phyloP scores from a whole-genome alignment of 495 filamentous ascomycete genomes.

The Neurospora discreta region DNA sequence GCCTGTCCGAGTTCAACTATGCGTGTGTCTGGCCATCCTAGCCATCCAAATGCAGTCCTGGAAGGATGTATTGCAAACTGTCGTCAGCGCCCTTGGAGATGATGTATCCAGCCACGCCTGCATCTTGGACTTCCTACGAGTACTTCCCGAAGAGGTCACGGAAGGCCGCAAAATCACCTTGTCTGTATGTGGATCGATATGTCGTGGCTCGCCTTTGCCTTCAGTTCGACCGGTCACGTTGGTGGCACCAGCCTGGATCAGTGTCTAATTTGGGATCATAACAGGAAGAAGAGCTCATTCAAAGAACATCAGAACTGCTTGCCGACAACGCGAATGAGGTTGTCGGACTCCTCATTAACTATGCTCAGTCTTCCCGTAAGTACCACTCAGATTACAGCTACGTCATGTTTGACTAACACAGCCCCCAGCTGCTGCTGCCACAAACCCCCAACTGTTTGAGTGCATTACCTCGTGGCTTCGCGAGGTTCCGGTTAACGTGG shows the following conservation, averaged over 20 bases:
- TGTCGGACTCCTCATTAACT: conserved; percentile 71
- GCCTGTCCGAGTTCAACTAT: conserved; percentile 87
- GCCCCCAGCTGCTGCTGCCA: conserved; percentile 49
- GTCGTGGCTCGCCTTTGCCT: conserved; percentile 35
- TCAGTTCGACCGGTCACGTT: conserved; percentile 24
- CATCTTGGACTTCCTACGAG: conserved; percentile 88
- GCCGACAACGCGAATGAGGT: conserved; percentile 83
- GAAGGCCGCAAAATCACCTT: conserved; percentile 98
- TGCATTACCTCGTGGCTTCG: conserved; percentile 95
- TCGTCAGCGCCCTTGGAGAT: conserved; percentile 68
- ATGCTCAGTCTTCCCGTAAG: conserved; percentile 82
- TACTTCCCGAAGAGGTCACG: conserved; percentile 96
- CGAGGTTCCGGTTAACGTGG: conserved; percentile 72
- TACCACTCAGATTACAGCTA: conserved; percentile 1
- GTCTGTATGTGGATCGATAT: conserved; percentile 72
- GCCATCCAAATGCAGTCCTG: conserved; percentile 93
- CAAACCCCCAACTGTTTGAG: conserved; percentile 82
- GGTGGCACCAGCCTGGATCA: conserved; percentile 33
- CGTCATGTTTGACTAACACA: not conserved
- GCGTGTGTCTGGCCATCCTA: conserved; percentile 84
- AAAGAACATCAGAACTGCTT: conserved; percentile 75
- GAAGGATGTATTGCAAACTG: conserved; percentile 81
- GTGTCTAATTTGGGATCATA: conserved; percentile 40
- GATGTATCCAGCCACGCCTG: conserved; percentile 66
- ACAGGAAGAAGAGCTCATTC: conserved; percentile 85